These are phyloP conservation scores for Phytopythium delawarense DNA, from an alignment of 352 stramenopile genomes.

Conservation along the genomic window DNA sequence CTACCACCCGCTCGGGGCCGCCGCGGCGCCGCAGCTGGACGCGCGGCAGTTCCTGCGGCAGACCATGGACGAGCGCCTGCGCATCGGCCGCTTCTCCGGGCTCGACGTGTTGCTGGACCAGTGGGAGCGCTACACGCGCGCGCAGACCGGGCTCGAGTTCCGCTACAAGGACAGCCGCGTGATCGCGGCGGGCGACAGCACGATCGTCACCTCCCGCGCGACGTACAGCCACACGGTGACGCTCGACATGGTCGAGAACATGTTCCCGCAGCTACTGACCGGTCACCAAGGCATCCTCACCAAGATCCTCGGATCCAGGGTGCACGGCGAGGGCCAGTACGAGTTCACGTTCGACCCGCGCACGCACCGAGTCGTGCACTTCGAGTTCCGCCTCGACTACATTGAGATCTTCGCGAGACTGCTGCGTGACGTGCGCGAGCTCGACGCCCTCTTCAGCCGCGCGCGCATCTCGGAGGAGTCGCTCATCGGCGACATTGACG, in stretches of 20 bases:
- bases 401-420: conserved; percentile 31
- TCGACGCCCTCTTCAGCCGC: conserved; percentile 34
- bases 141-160: conserved; percentile 32
- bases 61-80: conserved; percentile 46
- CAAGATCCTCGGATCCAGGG: conserved; percentile 27
- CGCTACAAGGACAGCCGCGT: conserved; percentile 29
- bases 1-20: conserved; percentile 18
- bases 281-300: conserved; percentile 17
- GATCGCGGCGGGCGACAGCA: conserved; percentile 9
- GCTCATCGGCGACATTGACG: conserved; percentile 39
- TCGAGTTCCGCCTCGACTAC: conserved; percentile 45
- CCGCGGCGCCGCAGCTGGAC: conserved; percentile 11
- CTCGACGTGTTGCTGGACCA: conserved; percentile 45
- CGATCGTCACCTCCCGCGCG: conserved; percentile 36
- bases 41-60: conserved; percentile 32
- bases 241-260: conserved; percentile 36
- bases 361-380: conserved; percentile 31
- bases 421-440: conserved; percentile 30
- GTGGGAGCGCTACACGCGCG: conserved; percentile 44
- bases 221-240: conserved; percentile 40
- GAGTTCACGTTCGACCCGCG: conserved; percentile 42
- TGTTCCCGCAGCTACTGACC: conserved; percentile 40
- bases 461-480: conserved; percentile 47
- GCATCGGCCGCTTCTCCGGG: conserved; percentile 33
- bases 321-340: conserved; percentile 28